These are phyloP conservation scores for Botrytis galanthina DNA, from an alignment of 2,329 filamentous ascomycete genomes.

Conservation along the genomic window DNA sequence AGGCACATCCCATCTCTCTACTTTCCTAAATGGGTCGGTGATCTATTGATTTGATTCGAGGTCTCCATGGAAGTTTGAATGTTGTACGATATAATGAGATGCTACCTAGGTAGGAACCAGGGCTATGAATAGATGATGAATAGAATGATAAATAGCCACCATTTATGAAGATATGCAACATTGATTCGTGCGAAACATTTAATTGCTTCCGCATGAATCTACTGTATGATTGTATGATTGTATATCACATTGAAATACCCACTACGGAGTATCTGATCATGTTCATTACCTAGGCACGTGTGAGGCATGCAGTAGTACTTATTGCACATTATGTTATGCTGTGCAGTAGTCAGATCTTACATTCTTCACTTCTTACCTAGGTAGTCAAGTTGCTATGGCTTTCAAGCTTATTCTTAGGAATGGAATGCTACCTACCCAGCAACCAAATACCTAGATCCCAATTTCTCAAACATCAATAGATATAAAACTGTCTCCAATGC, in stretches of 20 bases:
- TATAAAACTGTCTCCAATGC: not conserved
- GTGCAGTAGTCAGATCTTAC: not conserved
- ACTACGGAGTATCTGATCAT: not conserved
- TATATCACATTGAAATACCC: not conserved
- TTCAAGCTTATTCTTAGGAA: not conserved
- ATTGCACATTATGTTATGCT: not conserved
- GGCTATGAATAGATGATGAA: too few relatives aligned
- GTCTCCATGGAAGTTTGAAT: not conserved
- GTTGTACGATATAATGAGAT: not conserved
- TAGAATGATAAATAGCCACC: not conserved
- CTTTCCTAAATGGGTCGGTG: not conserved
- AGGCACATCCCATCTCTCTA: conserved; percentile 8
- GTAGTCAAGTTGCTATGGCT: not conserved
- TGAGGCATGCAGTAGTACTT: not conserved
- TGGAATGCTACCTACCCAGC: too few relatives aligned
- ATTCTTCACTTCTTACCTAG: not conserved
- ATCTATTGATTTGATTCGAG: not conserved
- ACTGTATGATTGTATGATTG: not conserved
- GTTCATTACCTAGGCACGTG: not conserved
- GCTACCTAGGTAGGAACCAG: too few relatives aligned
- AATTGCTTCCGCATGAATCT: not conserved
- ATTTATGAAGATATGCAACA: not conserved
- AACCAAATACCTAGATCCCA: too few relatives aligned
- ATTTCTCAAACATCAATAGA: not conserved
- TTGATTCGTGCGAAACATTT: not conserved